A percentile compares a stretch with the other conserved stretches of the same genome.
These are phyloP conservation scores for Rubia tinctorum DNA, from an alignment of 305 asterid genomes.

Conservation along the genomic window DNA sequence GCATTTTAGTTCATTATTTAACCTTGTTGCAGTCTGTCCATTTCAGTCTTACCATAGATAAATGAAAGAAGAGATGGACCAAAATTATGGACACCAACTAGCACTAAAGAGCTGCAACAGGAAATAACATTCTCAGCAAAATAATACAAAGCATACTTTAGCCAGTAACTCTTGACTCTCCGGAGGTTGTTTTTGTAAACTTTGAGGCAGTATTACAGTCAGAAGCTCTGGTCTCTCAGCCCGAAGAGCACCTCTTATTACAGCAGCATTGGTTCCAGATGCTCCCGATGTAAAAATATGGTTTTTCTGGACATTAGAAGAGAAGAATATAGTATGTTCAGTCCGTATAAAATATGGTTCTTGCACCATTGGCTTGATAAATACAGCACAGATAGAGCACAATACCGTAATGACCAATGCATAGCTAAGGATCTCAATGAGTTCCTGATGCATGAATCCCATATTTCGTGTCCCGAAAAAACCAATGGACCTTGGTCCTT, in stretches of 20 bases:
- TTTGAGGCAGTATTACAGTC: conserved; percentile 94
- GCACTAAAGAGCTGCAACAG: not conserved
- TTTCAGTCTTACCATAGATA: not conserved
- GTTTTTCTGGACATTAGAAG: conserved; percentile 55
- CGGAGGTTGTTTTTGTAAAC: conserved; percentile 80
- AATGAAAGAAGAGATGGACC: not conserved
- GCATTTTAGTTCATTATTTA: not conserved
- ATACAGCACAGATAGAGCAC: conserved; percentile 12
- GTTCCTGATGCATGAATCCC: conserved; percentile 99
- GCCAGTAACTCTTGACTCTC: conserved; percentile 92
- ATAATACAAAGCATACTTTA: conserved; percentile 44
- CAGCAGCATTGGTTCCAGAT: conserved; percentile 98
- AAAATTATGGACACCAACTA: not conserved
- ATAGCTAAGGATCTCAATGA: conserved; percentile 95
- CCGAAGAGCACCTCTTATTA: conserved; percentile 98
- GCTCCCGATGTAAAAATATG: conserved; percentile 98
- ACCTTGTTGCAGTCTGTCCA: not conserved
- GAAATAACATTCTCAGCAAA: not conserved
- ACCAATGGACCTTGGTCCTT: conserved; percentile 93
- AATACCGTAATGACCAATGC: conserved; percentile 95
- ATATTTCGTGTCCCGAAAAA: conserved; percentile 97
- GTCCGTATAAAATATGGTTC: conserved; percentile 1
- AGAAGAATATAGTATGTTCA: conserved; percentile 7
- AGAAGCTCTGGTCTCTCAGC: conserved; percentile 93
- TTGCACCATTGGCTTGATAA: conserved; percentile 5